These are phyloP conservation scores for Mitragyna speciosa DNA, from an alignment of 257 asterid species.

Conservation along the genomic window DNA sequence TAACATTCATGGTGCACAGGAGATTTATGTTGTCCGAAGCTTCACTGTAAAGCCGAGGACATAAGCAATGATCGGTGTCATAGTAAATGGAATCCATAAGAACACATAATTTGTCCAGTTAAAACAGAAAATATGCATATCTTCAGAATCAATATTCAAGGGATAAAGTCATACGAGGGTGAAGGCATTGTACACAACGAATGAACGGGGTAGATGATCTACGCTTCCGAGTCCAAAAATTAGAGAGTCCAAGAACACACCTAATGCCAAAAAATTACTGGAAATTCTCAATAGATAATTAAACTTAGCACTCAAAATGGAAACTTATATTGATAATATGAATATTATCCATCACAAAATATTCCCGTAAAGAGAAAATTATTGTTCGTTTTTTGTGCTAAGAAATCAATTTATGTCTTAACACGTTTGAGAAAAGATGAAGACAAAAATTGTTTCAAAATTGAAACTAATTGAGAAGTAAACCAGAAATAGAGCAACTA, in stretches of 20 bases:
- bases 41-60: background rate
- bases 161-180: constrained; percentile 44
- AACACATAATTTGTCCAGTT: background rate
- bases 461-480: too few relatives aligned
- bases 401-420: too few relatives aligned
- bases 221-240: constrained; percentile 84
- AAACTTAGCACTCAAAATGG: too few relatives aligned
- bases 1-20: background rate
- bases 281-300: constrained; percentile 75
- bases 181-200: constrained; percentile 77
- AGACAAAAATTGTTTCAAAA: too few relatives aligned
- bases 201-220: constrained; percentile 54
- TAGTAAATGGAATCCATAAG: background rate
- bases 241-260: constrained; percentile 66
- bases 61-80: background rate
- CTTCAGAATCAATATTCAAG: constrained; percentile 24
- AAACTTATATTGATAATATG: too few relatives aligned
- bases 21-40: background rate
- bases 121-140: background rate
- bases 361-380: too few relatives aligned
- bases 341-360: too few relatives aligned
- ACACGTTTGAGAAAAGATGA: too few relatives aligned
- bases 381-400: too few relatives aligned
- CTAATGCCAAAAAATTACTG: constrained; percentile 62
- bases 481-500: too few relatives aligned